A percentile compares a stretch with the other conserved stretches of the same genome.
These are phyloP conservation scores for Bipolaris oryzae DNA, from an alignment of 2,329 filamentous ascomycete genomes.

Conservation along the genomic window DNA sequence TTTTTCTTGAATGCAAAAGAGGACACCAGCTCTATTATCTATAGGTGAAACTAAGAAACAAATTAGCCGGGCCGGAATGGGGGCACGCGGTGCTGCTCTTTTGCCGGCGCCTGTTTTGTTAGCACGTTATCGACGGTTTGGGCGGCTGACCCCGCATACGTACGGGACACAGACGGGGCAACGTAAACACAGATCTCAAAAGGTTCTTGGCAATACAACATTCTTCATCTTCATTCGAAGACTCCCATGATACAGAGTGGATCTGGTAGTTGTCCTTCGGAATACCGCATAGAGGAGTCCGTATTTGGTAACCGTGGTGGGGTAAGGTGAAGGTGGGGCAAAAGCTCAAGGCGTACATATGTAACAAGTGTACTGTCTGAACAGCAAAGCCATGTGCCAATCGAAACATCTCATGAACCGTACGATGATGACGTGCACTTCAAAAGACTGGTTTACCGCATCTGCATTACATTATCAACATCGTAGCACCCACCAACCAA, in stretches of 20 bases:
- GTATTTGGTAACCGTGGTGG: neutral
- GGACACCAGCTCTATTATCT: neutral
- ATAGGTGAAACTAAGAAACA: neutral
- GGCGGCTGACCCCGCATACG: neutral
- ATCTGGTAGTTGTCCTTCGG: neutral
- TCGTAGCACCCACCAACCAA: neutral
- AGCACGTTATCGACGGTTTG: neutral
- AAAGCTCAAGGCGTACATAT: neutral
- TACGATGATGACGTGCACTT: neutral
- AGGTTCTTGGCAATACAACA: neutral
- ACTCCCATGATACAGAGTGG: neutral
- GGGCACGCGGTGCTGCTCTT: slow-evolving; percentile 6
- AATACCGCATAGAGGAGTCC: neutral
- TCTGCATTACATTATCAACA: slow-evolving; percentile 1
- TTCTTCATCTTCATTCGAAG: neutral
- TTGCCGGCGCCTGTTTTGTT: slow-evolving; percentile 17
- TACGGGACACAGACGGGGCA: neutral
- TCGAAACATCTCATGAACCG: neutral
- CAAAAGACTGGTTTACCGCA: neutral
- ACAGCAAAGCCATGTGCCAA: neutral
- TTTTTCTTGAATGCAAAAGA: neutral
- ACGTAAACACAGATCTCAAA: no score
- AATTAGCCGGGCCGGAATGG: slow-evolving; percentile 12
- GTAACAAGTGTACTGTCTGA: neutral
- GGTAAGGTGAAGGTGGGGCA: neutral